Conservation (phyloP, 331 rosid genomes). For the Malus hybrid region DNA sequence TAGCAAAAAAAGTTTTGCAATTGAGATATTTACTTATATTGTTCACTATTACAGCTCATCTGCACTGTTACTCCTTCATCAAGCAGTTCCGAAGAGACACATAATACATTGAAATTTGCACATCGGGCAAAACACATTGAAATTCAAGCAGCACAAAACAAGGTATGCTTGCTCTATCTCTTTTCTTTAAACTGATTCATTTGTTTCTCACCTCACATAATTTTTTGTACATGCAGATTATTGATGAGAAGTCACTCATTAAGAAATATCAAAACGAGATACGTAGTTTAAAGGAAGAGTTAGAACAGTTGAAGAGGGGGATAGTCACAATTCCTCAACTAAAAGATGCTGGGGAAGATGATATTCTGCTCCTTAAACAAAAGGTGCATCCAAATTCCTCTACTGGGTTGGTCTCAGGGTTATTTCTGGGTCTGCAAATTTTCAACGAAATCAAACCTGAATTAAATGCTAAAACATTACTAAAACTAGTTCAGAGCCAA, state of each 20-base stretch:
- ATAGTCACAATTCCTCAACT: constrained; percentile 64
- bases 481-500: background rate
- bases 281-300: constrained; percentile 80
- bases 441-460: background rate
- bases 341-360: constrained; percentile 59
- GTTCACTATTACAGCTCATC: constrained; percentile 63
- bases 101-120: constrained; percentile 93
- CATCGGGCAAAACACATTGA: constrained; percentile 97
- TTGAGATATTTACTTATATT: constrained; percentile 17
- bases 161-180: constrained; percentile 32
- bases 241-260: constrained; percentile 97
- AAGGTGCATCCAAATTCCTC: constrained; percentile 48
- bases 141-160: constrained; percentile 94
- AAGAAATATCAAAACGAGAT: constrained; percentile 97
- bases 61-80: constrained; percentile 98
- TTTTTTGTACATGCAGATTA: constrained; percentile 59
- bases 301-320: constrained; percentile 83
- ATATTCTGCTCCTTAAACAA: constrained; percentile 77
- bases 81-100: constrained; percentile 92
- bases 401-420: constrained; percentile 9
- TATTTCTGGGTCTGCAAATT: background rate
- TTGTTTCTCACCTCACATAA: constrained; percentile 7
- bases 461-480: background rate
- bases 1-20: background rate
- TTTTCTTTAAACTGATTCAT: background rate